Evolutionary conservation across 495 filamentous ascomycete species (phyloP), one percentile per base, ranked within the genome.

Genomic region (Aspergillus campestris): DNA sequence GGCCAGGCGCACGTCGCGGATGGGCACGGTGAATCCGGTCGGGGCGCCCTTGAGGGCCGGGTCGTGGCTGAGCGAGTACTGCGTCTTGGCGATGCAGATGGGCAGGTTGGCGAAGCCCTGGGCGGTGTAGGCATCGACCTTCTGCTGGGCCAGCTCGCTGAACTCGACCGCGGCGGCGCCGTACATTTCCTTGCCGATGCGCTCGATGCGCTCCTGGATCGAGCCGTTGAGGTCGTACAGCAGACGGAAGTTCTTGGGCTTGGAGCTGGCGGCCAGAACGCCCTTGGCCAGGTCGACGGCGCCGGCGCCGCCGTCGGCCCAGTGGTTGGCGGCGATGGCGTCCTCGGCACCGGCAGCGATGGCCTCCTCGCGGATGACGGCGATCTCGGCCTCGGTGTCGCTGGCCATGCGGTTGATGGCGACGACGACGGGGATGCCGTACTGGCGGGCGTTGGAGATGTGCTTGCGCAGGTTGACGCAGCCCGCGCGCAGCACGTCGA

Each of bases 31-130:
- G 62, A 98, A 98, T 15, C 91, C 92, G 7, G 84, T 87, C 10
- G 92, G 92, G n/a, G 92, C 92, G 39, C 92, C 92, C 72, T 98
- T 98, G 49, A 98, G 75, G 14, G 83, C 78, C 9, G 89, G 84
- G 62, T 98, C 92, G 58, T 97, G 92, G 59, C 85, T 91, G 50
- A 98, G 80, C 15, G 87, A 94, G 67, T 98, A 98, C 66, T 98
- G 92, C 34, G 92, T 96, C 80, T 97, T 98, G 47, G 91, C 90
- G 48, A 96, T 82, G 66, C 91, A 97, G 62, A 96, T 95, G 3
- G 92, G 92, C 48, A 97, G 74, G 56, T 94, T 87, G 8, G 82
- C 80, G 57, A 94, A 92, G 33, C 90, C 92, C 66, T 97, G 92
- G 61, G 83, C 80, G 11, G 82, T 87, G 71, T 98, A 98, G 15